Evolutionary conservation across 176 grass and related monocot genomes (phyloP).

Genomic region (Melocanna baccifera): DNA sequence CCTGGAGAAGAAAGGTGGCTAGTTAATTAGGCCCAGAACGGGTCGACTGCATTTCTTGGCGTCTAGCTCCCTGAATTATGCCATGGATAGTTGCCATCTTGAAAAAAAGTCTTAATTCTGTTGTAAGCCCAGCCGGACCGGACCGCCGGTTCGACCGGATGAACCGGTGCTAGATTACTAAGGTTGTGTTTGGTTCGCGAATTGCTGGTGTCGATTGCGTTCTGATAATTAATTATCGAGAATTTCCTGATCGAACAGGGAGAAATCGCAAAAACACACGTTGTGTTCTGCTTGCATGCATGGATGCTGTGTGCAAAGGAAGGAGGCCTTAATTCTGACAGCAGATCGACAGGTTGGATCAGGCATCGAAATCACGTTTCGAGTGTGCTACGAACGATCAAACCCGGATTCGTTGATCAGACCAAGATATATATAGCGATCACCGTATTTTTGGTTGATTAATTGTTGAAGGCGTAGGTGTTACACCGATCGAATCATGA

Average conservation of each 20-base stretch:
- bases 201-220: background rate
- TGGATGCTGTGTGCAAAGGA: background rate
- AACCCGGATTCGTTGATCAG: background rate
- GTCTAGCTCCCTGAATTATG: background rate
- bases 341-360: background rate
- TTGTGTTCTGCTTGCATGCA: background rate
- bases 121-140: background rate
- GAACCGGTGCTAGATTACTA: background rate
- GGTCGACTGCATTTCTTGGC: background rate
- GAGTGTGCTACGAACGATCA: background rate
- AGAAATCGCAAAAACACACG: background rate
- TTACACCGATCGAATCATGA: background rate
- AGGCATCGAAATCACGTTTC: background rate
- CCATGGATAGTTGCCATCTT: background rate
- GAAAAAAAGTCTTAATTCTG: background rate
- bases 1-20: conserved; percentile 6
- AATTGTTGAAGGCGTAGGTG: background rate
- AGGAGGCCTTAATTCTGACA: background rate
- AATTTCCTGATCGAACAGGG: background rate
- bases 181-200: background rate
- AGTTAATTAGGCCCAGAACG: background rate
- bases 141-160: background rate
- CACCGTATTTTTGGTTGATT: conserved; percentile 18
- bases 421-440: background rate
- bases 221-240: background rate